Evolutionary conservation across 202 grass and related monocot genomes (phyloP).

Genomic region (Zizania palustris): DNA sequence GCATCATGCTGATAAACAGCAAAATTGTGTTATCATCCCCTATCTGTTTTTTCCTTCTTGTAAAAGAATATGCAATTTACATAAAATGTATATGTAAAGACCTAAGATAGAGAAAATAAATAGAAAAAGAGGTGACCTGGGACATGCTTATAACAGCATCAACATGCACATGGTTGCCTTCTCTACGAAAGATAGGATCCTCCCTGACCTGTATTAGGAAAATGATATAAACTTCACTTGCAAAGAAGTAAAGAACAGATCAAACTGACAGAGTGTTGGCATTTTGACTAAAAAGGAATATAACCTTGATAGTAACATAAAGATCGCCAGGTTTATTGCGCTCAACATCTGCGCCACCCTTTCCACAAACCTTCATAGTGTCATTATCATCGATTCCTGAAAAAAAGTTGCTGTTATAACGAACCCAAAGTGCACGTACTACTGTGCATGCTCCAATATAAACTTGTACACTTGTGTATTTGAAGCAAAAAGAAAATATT

Average conservation of each 20-base stretch:
- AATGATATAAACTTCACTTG: conserved; percentile 34
- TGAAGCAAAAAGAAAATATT: conserved; percentile 27
- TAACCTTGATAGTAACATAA: conserved; percentile 89
- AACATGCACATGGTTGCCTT: conserved; percentile 87
- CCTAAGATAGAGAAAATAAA: background rate
- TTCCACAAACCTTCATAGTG: conserved; percentile 79
- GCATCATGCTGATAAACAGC: conserved; percentile 10
- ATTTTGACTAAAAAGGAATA: conserved; percentile 10
- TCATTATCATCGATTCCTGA: conserved; percentile 78
- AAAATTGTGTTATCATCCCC: background rate
- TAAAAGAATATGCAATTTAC: conserved; percentile 25
- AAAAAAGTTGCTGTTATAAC: conserved; percentile 19
- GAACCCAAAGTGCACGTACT: conserved; percentile 15
- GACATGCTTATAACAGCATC: conserved; percentile 81
- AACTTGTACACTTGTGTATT: conserved; percentile 12
- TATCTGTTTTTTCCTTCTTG: conserved; percentile 4
- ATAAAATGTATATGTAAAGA: conserved; percentile 21
- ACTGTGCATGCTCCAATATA: conserved; percentile 35
- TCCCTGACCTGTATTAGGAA: conserved; percentile 73
- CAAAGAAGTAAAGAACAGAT: conserved; percentile 22
- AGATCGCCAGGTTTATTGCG: conserved; percentile 87
- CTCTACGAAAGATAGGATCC: conserved; percentile 87
- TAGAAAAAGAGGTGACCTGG: conserved; percentile 57
- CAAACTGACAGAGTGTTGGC: conserved; percentile 22
- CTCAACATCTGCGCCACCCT: conserved; percentile 88